A percentile compares a stretch with the other conserved stretches of the same genome.
phyloP scores from a whole-genome alignment of 2,329 filamentous ascomycete genomes.

The Mariannaea sp. region DNA sequence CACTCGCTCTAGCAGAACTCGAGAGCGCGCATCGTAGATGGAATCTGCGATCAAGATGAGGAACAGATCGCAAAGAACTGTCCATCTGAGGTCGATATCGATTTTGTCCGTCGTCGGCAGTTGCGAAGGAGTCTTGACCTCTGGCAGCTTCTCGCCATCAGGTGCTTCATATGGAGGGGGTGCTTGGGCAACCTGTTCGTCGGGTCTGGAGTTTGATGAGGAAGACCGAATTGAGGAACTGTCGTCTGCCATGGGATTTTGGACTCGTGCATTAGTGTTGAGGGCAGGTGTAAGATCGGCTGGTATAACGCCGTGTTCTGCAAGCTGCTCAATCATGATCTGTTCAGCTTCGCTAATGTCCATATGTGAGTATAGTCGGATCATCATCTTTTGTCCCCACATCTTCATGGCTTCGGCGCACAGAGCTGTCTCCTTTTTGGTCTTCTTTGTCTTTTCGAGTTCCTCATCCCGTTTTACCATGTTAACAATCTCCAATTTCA shows the following conservation, averaged over 20 bases:
- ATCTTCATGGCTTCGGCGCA: conserved; percentile 82
- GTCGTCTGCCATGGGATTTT: conserved; percentile 79
- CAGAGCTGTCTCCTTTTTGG: conserved; percentile 73
- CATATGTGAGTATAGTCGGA: conserved; percentile 93
- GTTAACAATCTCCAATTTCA: conserved; percentile 76
- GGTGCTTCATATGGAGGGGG: conserved; percentile 67
- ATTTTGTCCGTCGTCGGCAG: conserved; percentile 81
- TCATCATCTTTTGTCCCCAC: conserved; percentile 99
- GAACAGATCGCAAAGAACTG: conserved; percentile 93
- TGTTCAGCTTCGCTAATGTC: conserved; percentile 91
- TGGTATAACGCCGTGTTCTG: conserved; percentile 87
- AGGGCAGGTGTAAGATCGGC: conserved; percentile 82
- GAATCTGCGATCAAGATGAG: conserved; percentile 96
- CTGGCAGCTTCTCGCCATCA: conserved; percentile 72
- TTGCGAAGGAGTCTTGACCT: conserved; percentile 81
- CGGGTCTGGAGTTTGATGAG: conserved; percentile 32
- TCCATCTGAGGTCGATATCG: conserved; percentile 96
- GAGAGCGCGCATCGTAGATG: conserved; percentile 86
- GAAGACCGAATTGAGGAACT: conserved; percentile 20
- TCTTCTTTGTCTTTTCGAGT: conserved; percentile 64
- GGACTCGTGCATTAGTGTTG: conserved; percentile 90
- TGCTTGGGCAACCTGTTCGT: conserved; percentile 55
- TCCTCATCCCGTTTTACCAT: conserved; percentile 73
- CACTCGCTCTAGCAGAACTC: conserved; percentile 81
- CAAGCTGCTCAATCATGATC: conserved; percentile 97